These are phyloP conservation scores for Ceraceosorus guamensis DNA, from an alignment of 1,284 basidiomycete species.

Conservation along the genomic window DNA sequence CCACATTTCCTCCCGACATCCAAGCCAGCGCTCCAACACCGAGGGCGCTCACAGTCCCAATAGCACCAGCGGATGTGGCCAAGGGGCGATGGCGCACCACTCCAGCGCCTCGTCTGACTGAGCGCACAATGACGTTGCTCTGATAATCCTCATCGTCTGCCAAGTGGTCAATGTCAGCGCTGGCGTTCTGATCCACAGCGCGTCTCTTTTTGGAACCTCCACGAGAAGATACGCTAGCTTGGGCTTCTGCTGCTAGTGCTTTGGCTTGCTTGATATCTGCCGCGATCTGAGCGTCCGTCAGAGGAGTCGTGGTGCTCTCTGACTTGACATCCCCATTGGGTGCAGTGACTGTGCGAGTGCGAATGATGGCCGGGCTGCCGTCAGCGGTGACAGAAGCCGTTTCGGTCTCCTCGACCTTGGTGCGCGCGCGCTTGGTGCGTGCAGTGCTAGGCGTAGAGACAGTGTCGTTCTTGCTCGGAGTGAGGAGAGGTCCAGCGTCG, in stretches of 20 bases:
- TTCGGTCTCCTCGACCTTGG: constrained; percentile 3
- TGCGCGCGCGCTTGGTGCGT: constrained; percentile 18
- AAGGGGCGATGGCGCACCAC: constrained; percentile 31
- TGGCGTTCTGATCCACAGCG: constrained; percentile 34
- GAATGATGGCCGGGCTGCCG: constrained; percentile 20
- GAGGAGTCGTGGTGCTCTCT: constrained; percentile 18
- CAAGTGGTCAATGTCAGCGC: constrained; percentile 18
- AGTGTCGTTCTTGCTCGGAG: constrained; percentile 4
- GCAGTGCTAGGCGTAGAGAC: constrained; percentile 4
- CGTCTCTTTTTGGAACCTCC: constrained; percentile 22
- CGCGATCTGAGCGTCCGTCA: constrained; percentile 38
- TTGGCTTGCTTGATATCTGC: constrained; percentile 39
- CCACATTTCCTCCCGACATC: constrained; percentile 30
- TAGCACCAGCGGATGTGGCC: constrained; percentile 31
- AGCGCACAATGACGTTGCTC: constrained; percentile 10
- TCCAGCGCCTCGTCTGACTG: constrained; percentile 18
- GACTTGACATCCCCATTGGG: constrained; percentile 18
- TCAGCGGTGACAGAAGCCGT: constrained; percentile 10
- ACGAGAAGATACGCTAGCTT: constrained; percentile 10
- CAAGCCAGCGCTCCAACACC: constrained; percentile 41
- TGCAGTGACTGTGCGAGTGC: constrained; percentile 14
- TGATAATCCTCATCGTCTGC: constrained; percentile 14
- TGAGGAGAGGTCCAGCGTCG: constrained; percentile 26
- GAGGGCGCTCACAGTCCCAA: constrained; percentile 37
- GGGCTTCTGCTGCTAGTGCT: constrained; percentile 36